Evolutionary conservation across 768 basidiomycete species (phyloP).

Genomic region (Multifurca ochricompacta): DNA sequence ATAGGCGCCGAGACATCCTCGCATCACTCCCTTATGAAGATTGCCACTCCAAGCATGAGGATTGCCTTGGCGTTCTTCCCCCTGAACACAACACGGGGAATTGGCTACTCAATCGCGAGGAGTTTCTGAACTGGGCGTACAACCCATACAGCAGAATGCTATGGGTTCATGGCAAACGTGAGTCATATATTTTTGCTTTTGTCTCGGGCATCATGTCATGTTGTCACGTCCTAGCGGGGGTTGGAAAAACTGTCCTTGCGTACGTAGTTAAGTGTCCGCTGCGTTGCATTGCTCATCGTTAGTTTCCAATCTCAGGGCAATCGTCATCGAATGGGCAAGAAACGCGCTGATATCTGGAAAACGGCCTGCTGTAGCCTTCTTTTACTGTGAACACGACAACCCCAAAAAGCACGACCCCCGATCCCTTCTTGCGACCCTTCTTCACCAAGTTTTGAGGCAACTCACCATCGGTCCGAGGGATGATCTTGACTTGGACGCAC

Average conservation of each 20-base stretch:
- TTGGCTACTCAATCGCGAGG: slow-evolving; percentile 2
- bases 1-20: not conserved
- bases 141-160: not conserved
- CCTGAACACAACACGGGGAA: not conserved
- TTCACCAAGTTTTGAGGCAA: slow-evolving; percentile 2
- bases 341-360: not conserved
- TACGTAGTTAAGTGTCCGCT: not conserved
- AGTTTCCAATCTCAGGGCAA: not conserved
- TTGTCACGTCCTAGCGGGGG: not conserved
- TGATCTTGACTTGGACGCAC: not conserved
- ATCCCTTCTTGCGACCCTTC: slow-evolving; percentile 3
- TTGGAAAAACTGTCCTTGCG: slow-evolving; percentile 7
- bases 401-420: slow-evolving; percentile 3
- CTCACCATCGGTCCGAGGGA: not conserved
- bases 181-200: not conserved
- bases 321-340: not conserved
- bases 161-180: slow-evolving; percentile 7
- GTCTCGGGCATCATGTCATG: not conserved
- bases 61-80: not conserved
- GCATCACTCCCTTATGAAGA: slow-evolving; percentile 1
- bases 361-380: not conserved
- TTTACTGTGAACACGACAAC: slow-evolving; percentile 6
- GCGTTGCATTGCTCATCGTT: not conserved
- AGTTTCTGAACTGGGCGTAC: not conserved
- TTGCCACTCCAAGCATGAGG: slow-evolving; percentile 1